phyloP scores from a whole-genome alignment of 257 asterid genomes.

The Petunia secreta region DNA sequence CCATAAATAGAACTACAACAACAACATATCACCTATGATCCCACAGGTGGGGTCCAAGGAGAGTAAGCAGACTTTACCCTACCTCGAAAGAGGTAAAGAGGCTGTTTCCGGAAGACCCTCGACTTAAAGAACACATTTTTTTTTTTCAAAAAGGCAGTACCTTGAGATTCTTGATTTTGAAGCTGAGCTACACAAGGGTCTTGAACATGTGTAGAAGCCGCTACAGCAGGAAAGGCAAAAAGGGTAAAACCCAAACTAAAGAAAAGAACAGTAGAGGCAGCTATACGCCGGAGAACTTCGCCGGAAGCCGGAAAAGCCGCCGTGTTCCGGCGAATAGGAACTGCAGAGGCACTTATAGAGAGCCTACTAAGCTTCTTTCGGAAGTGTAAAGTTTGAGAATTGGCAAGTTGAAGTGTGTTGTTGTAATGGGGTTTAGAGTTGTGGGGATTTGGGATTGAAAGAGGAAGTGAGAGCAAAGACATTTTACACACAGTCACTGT shows the following conservation, averaged over 20 bases:
- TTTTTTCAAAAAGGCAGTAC: conserved; percentile 32
- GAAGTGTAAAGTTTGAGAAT: not conserved
- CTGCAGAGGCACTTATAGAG: not conserved
- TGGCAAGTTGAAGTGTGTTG: not conserved
- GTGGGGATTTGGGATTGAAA: not conserved
- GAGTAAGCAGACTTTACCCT: too few species aligned
- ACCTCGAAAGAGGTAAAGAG: too few species aligned
- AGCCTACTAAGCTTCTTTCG: not conserved
- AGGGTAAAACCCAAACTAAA: conserved; percentile 50
- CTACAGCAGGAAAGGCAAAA: conserved; percentile 45
- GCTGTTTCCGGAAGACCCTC: too few species aligned
- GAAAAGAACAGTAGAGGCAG: conserved; percentile 46
- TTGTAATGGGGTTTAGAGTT: not conserved
- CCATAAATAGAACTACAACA: not conserved
- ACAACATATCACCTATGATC: not conserved
- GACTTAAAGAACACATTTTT: not conserved
- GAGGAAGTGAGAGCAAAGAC: not conserved
- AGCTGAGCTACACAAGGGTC: conserved; percentile 30
- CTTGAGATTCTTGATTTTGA: conserved; percentile 37
- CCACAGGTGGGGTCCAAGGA: too few species aligned
- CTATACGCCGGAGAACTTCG: conserved; percentile 48
- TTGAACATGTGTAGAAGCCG: conserved; percentile 41
- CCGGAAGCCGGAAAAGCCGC: conserved; percentile 31
- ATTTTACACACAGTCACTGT: not conserved
- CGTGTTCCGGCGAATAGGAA: not conserved